Conservation (phyloP, 2,329 filamentous ascomycete species). For the Coniochaeta pulveracea region DNA sequence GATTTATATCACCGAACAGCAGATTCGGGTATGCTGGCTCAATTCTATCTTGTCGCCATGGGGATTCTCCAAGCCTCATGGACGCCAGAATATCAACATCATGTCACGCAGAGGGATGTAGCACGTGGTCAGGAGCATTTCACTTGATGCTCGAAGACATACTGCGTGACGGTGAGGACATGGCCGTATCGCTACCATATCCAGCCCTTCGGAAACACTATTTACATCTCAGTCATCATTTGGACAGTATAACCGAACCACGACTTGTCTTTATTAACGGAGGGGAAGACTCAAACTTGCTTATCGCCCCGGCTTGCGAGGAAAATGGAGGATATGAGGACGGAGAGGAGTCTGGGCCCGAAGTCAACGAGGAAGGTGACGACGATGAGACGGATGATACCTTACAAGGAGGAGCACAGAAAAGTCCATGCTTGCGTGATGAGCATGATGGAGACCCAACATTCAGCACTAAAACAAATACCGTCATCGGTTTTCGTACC, state of each 20-base stretch:
- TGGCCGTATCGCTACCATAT: constrained; percentile 46
- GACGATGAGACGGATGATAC: not conserved
- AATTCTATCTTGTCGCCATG: constrained; percentile 22
- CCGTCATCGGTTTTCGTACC: constrained; percentile 39
- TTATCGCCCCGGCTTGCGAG: constrained; percentile 20
- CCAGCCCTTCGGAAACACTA: constrained; percentile 41
- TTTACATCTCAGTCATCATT: constrained; percentile 30
- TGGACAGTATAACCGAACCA: constrained; percentile 40
- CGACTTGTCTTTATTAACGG: constrained; percentile 44
- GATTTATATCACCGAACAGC: constrained; percentile 30
- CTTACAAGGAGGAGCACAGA: constrained; percentile 6
- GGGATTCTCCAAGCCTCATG: constrained; percentile 6
- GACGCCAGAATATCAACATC: constrained; percentile 1
- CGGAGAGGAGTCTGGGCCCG: too few species aligned
- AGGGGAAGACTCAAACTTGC: constrained; percentile 35
- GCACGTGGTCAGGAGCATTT: constrained; percentile 46
- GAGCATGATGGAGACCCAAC: constrained; percentile 4
- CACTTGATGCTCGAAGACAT: constrained; percentile 42
- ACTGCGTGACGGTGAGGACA: constrained; percentile 49
- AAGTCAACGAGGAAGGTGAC: constrained; percentile 6
- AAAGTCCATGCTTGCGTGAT: not conserved
- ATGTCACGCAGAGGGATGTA: constrained; percentile 13
- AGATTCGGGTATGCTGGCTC: constrained; percentile 35
- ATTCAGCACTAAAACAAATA: constrained; percentile 9
- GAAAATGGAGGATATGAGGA: not conserved